Evolutionary conservation across 352 stramenopile genomes (phyloP).

Genomic region (Pythium brassicae): DNA sequence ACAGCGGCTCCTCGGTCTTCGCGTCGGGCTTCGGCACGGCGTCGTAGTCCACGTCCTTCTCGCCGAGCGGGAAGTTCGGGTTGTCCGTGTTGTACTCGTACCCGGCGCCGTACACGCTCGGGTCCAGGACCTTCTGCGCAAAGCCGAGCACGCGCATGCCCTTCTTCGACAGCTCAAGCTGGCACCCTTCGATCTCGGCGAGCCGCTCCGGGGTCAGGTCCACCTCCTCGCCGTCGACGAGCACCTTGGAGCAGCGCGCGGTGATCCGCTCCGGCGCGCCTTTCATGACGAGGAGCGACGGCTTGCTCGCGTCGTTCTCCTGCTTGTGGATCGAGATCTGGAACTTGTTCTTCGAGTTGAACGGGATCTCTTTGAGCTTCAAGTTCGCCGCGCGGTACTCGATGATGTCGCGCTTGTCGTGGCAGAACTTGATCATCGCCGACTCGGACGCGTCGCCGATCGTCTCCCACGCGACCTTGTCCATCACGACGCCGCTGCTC

Average conservation of each 20-base stretch:
- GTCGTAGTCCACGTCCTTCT: conserved; percentile 42
- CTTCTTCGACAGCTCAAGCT: conserved; percentile 55
- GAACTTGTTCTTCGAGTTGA: conserved; percentile 88
- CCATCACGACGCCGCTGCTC: conserved; percentile 32
- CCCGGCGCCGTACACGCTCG: conserved; percentile 25
- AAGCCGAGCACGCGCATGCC: conserved; percentile 63
- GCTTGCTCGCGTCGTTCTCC: conserved; percentile 61
- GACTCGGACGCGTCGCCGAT: conserved; percentile 75
- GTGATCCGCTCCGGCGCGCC: conserved; percentile 95
- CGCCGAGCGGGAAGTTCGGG: conserved; percentile 19
- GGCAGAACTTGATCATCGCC: conserved; percentile 85
- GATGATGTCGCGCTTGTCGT: conserved; percentile 69
- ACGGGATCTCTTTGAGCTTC: conserved; percentile 81
- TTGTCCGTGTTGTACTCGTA: conserved; percentile 75
- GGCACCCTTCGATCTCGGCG: conserved; percentile 38
- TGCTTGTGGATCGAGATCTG: conserved; percentile 80
- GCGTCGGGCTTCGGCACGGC: conserved; percentile 48
- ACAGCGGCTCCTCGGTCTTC: conserved; percentile 66
- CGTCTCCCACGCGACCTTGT: conserved; percentile 30
- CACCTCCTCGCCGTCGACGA: conserved; percentile 53
- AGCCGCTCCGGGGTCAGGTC: conserved; percentile 86
- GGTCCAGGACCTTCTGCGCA: conserved; percentile 48
- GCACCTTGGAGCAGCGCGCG: conserved; percentile 82
- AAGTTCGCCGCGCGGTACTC: conserved; percentile 55
- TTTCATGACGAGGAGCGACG: conserved; percentile 90